Percentiles rank a stretch among this genome's conserved stretches.
Evolutionary conservation across 371 early-diverging fungal genomes (phyloP).

Genomic region (Mortierella sp.): DNA sequence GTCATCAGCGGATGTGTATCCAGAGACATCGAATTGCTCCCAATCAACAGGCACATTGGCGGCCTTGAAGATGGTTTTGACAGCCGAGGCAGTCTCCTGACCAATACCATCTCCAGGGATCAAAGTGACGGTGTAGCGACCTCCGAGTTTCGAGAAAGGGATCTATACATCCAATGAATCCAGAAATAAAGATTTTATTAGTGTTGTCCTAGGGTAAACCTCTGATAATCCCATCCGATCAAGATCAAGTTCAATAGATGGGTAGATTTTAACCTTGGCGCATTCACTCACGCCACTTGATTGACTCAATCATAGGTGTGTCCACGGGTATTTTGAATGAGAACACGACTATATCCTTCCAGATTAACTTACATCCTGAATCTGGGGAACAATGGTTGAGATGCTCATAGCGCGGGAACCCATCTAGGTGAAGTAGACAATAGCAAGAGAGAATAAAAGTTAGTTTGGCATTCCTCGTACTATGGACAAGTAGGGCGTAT

Average conservation of each 20-base stretch:
- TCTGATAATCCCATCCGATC: too few relatives aligned
- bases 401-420: slow-evolving; percentile 56
- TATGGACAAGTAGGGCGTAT: not conserved
- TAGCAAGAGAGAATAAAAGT: not conserved
- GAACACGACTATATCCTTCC: too few relatives aligned
- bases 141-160: slow-evolving; percentile 78
- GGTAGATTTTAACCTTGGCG: too few relatives aligned
- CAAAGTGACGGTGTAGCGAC: slow-evolving; percentile 93
- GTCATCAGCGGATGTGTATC: slow-evolving; percentile 81
- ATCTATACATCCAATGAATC: slow-evolving; percentile 25
- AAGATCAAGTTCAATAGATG: too few relatives aligned
- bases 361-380: slow-evolving; percentile 50
- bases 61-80: slow-evolving; percentile 94
- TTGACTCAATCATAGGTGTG: too few relatives aligned
- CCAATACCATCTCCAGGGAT: slow-evolving; percentile 99
- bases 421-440: slow-evolving; percentile 41
- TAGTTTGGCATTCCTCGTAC: not conserved
- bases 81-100: slow-evolving; percentile 88
- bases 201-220: too few relatives aligned
- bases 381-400: slow-evolving; percentile 36
- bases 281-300: too few relatives aligned
- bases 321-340: not conserved
- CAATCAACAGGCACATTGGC: slow-evolving; percentile 93
- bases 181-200: too few relatives aligned
- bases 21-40: slow-evolving; percentile 95